These are phyloP conservation scores for Paradendryphiella salina DNA, from an alignment of 2,329 filamentous ascomycete genomes.

Conservation along the genomic window DNA sequence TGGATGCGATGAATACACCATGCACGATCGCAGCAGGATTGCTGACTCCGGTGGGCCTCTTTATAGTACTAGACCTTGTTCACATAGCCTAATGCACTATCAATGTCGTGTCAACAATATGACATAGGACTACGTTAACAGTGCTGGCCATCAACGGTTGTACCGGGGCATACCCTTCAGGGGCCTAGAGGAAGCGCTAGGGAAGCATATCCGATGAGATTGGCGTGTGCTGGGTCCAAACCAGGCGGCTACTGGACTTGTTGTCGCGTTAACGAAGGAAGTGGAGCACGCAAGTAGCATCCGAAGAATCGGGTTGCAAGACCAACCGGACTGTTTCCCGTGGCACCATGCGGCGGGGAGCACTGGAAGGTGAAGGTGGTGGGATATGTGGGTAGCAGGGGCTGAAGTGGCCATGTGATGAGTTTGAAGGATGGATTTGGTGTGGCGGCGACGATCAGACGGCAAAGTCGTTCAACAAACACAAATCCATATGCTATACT, in stretches of 20 bases:
- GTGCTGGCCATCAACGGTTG: neutral
- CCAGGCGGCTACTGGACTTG: neutral
- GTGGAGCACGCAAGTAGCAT: neutral
- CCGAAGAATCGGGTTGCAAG: neutral
- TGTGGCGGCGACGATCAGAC: slow-evolving; percentile 1
- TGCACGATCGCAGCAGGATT: slow-evolving; percentile 3
- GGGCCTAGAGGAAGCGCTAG: neutral
- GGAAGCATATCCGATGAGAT: neutral
- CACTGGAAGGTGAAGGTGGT: neutral
- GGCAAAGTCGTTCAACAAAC: neutral
- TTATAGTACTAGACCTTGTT: neutral
- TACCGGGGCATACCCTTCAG: neutral
- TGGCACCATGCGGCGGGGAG: neutral
- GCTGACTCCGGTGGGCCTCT: slow-evolving; percentile 2
- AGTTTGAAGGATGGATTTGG: neutral
- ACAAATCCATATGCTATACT: neutral
- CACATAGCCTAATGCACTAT: neutral
- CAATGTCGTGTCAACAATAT: neutral
- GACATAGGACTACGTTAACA: neutral
- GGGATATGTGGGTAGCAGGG: neutral
- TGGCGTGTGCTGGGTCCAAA: neutral
- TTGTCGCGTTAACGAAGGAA: neutral
- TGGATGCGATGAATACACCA: neutral
- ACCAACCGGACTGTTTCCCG: slow-evolving; percentile 1
- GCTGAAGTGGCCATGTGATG: neutral